Evolutionary conservation across 257 asterid genomes (phyloP).

Genomic region (Solanum gracilifrons): DNA sequence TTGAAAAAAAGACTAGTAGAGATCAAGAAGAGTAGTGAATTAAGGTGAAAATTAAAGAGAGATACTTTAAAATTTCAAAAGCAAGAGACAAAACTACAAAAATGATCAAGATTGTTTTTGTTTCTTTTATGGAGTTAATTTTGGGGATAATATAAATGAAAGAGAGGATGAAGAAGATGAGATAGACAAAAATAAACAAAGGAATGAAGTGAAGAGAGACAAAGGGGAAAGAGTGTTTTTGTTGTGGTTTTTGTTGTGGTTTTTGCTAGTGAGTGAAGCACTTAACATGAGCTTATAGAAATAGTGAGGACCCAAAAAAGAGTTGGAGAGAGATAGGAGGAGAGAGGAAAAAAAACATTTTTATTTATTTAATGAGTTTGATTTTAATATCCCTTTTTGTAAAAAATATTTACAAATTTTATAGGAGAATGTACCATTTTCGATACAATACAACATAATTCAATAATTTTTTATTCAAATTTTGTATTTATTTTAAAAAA

Average conservation of each 20-base stretch:
- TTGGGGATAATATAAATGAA: not conserved
- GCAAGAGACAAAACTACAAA: conserved; percentile 1
- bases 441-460: not conserved
- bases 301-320: conserved; percentile 30
- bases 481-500: not conserved
- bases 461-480: not conserved
- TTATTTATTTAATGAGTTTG: not conserved
- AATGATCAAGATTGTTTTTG: not conserved
- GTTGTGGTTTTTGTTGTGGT: conserved; percentile 41
- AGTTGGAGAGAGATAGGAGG: conserved; percentile 6
- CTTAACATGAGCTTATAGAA: conserved; percentile 73
- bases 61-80: not conserved
- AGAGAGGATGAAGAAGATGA: conserved; percentile 4
- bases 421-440: not conserved
- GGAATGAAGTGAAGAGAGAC: conserved; percentile 2
- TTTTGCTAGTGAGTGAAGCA: conserved; percentile 55
- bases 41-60: not conserved
- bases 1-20: conserved; percentile 2
- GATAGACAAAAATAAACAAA: not conserved
- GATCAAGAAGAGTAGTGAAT: not conserved
- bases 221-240: conserved; percentile 23
- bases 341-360: not conserved
- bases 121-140: not conserved
- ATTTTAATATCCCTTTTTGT: not conserved
- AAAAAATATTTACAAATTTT: not conserved